A percentile compares a stretch with the other conserved stretches of the same genome.
phyloP scores from a whole-genome alignment of 208 protist species.

The Leishmania gerbilli region DNA sequence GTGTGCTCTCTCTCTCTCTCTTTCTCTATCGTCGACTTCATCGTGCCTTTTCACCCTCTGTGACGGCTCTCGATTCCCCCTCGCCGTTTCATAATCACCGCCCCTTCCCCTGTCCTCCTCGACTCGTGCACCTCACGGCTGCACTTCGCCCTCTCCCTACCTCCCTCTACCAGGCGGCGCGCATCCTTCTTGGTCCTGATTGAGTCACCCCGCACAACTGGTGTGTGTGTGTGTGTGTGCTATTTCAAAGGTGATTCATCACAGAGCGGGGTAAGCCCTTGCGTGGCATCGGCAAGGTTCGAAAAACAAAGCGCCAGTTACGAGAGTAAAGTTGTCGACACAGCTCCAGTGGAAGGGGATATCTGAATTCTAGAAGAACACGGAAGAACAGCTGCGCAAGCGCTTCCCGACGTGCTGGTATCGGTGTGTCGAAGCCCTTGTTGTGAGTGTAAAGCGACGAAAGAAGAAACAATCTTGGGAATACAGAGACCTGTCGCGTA shows the following conservation, averaged over 20 bases:
- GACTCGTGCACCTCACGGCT: background rate
- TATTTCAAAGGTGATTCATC: background rate
- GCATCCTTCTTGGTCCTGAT: background rate
- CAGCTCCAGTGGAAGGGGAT: background rate
- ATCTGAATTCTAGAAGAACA: background rate
- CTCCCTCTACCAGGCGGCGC: background rate
- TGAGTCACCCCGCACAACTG: background rate
- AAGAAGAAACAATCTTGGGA: background rate
- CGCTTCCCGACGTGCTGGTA: background rate
- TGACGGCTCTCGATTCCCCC: background rate
- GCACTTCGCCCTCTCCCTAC: background rate
- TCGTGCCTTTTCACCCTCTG: background rate
- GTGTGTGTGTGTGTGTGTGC: background rate
- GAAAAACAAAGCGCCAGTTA: background rate
- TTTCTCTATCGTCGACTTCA: background rate
- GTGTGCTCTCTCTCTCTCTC: background rate
- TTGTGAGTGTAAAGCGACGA: background rate
- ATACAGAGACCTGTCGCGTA: background rate
- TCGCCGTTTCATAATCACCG: background rate
- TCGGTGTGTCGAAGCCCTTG: background rate
- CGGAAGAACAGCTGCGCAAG: background rate
- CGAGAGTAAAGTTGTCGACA: background rate
- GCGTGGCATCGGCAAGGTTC: background rate
- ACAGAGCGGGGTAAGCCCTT: background rate
- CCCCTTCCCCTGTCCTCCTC: no score